These are phyloP conservation scores for Pseudogymnoascus sp. DNA, from an alignment of 2,329 filamentous ascomycete genomes.

Conservation along the genomic window DNA sequence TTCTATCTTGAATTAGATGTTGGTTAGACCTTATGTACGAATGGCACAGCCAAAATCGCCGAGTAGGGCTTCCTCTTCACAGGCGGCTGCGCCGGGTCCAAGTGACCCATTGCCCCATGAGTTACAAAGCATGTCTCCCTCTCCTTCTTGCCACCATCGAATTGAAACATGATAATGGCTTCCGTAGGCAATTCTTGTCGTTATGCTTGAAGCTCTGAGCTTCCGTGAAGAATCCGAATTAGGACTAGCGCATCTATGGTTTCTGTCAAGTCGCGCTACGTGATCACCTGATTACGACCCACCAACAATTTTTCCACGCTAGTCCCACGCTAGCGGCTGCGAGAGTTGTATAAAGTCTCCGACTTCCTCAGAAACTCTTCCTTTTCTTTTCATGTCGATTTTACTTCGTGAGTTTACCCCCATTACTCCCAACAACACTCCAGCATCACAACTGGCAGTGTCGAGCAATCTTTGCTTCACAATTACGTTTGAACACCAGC, in stretches of 20 bases:
- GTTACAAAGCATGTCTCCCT: slow-evolving; percentile 66
- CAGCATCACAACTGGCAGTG: background rate
- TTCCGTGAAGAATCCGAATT: background rate
- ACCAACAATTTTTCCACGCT: slow-evolving; percentile 1
- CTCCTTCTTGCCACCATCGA: slow-evolving; percentile 29
- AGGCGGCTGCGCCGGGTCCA: slow-evolving; percentile 63
- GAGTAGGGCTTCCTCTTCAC: slow-evolving; percentile 70
- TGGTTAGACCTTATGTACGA: slow-evolving; percentile 54
- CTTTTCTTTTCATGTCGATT: slow-evolving; percentile 12
- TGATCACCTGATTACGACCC: background rate
- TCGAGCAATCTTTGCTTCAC: background rate
- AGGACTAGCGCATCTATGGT: background rate
- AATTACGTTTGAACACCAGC: slow-evolving; percentile 13
- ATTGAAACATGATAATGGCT: slow-evolving; percentile 34
- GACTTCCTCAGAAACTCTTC: slow-evolving; percentile 6
- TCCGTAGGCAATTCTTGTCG: background rate
- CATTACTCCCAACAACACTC: background rate
- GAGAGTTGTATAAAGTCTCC: background rate
- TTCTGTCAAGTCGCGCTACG: background rate
- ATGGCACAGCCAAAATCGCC: slow-evolving; percentile 54
- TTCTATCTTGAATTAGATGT: background rate
- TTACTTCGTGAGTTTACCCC: slow-evolving; percentile 19
- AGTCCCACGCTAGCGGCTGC: slow-evolving; percentile 1
- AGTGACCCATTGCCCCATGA: slow-evolving; percentile 57
- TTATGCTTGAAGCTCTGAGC: background rate